Evolutionary conservation across 306 rosid genomes (phyloP).

Genomic region (Sechiopsis laciniata): DNA sequence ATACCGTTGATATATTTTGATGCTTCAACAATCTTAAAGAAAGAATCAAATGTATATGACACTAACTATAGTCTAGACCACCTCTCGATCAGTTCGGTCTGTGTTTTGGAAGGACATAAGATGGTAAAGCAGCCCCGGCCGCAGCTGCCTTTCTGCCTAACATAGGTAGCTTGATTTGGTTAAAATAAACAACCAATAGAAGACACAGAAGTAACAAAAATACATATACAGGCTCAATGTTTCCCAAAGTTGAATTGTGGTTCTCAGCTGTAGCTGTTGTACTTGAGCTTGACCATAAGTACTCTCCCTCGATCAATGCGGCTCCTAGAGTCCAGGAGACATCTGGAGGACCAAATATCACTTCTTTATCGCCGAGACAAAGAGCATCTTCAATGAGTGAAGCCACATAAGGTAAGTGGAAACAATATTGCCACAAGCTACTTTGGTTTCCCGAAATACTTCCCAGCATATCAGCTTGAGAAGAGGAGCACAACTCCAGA

Average conservation of each 20-base stretch:
- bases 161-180: conserved; percentile 71
- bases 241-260: conserved; percentile 30
- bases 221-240: conserved; percentile 42
- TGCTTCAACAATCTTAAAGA: conserved; percentile 22
- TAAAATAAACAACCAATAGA: conserved; percentile 45
- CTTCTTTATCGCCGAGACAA: conserved; percentile 58
- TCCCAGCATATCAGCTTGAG: conserved; percentile 45
- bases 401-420: conserved; percentile 71
- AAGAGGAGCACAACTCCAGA: conserved; percentile 54
- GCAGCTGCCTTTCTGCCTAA: conserved; percentile 41
- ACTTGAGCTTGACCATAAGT: conserved; percentile 26
- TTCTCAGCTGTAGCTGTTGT: conserved; percentile 18
- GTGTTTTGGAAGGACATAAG: conserved; percentile 35
- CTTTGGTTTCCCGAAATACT: conserved; percentile 36
- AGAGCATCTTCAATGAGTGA: conserved; percentile 64
- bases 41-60: conserved; percentile 19
- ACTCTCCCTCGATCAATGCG: conserved; percentile 59
- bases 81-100: conserved; percentile 26
- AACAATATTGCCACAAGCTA: conserved; percentile 53
- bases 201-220: conserved; percentile 55
- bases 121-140: conserved; percentile 41
- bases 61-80: conserved; percentile 5
- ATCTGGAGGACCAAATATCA: conserved; percentile 74
- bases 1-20: not conserved
- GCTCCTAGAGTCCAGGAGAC: conserved; percentile 89